A percentile compares a stretch with the other conserved stretches of the same genome.
phyloP scores from a whole-genome alignment of 306 rosid genomes.

The Nissolia schottii region DNA sequence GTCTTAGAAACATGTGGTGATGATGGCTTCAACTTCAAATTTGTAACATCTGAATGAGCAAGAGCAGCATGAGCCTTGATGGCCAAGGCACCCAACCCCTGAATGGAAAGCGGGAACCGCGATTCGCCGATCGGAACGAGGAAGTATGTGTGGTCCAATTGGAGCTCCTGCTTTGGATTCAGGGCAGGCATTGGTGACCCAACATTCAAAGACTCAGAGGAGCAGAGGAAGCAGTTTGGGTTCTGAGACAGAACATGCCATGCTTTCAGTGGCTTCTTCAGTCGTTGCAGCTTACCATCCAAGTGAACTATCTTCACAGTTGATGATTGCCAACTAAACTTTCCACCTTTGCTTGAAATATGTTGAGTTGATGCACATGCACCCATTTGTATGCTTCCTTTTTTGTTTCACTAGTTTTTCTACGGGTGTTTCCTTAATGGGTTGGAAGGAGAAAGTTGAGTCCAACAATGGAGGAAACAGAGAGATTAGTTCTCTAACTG shows the following conservation, averaged over 20 bases:
- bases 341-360: constrained; percentile 22
- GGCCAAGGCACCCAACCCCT: constrained; percentile 48
- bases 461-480: not conserved
- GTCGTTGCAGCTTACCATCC: constrained; percentile 51
- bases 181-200: constrained; percentile 28
- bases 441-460: not conserved
- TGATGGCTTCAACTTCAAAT: no score
- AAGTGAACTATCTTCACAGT: constrained; percentile 40
- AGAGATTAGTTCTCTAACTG: not conserved
- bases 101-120: constrained; percentile 35
- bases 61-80: constrained; percentile 59
- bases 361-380: constrained; percentile 45
- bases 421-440: not conserved
- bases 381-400: constrained; percentile 41
- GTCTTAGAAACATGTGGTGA: no score
- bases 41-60: constrained; percentile 25
- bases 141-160: constrained; percentile 36
- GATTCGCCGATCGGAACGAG: constrained; percentile 45
- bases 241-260: constrained; percentile 37
- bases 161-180: constrained; percentile 36
- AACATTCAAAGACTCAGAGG: constrained; percentile 43
- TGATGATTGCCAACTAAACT: constrained; percentile 13
- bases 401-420: not conserved
- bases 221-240: constrained; percentile 39
- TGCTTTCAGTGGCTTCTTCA: constrained; percentile 38